Evolutionary conservation across 352 stramenopile species (phyloP), one percentile per base, ranked within the genome.

Genomic region (Phytophthora idaei): DNA sequence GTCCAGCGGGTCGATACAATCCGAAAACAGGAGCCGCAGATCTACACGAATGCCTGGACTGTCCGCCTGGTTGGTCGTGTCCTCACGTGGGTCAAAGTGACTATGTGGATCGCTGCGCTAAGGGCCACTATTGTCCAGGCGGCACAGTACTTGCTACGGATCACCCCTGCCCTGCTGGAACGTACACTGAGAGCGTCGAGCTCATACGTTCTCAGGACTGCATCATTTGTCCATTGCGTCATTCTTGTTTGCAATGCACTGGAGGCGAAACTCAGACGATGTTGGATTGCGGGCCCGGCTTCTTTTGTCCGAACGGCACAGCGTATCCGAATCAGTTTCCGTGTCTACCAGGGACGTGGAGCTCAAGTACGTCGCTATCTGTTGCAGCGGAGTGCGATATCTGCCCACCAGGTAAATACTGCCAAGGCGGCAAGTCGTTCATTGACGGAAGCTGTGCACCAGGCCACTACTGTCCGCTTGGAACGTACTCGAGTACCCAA

Each of bases 381-480:
- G 62, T 73, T 42, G 73, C 82, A 1, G 65, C 39, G 1, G 87
- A 95, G 55, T 98, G 94, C 59, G 71, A 90, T 32, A 76, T 85
- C 14, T 98, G 92, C 31, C 80, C 90, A 0, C 77, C 78, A 15
- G 94, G 94, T 21, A 87, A 83, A 53, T 98, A 95, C 67, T 98
- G 94, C 54, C 72, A 80, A 37, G 92, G 90, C 17, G 89, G 79
- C 4, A 94, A 93, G 34, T 85, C 80, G 1, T 84, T 76, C 45
- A 81, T 94, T 34, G 87, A 95, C 50, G 87, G 85, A 11, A 73
- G 56, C 36, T 95, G 87, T 63, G 82, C 79, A 37, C 52, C 88
- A 0, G 94, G 94, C 0, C 75, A 98, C 65, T 98, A 97, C 60
- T 98, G 94, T 66, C 91, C 90, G 10, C 71, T 95, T 14, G 81